Evolutionary conservation across 257 asterid genomes (phyloP), one percentile per base, ranked within the genome.

Genomic region (Misopates orontium): DNA sequence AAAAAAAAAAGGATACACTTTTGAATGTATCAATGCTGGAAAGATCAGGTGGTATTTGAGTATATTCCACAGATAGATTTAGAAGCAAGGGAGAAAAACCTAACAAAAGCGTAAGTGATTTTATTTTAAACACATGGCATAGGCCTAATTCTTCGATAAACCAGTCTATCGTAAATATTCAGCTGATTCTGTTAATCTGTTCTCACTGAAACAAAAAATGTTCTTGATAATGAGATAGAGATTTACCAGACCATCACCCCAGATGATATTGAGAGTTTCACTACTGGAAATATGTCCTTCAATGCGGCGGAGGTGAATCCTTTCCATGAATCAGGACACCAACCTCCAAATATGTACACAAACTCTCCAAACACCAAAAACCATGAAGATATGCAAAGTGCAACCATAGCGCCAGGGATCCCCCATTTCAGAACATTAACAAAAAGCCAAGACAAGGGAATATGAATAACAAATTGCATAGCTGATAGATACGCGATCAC

Each of bases 221-320:
- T 28, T 28, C 36, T 42, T 14, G 48, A 42, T 10, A 42, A 4
- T 21, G 15, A 51, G n/a, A 23, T 15, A 14, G 12, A 36, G 10
- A 73, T 67, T 71, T 78, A 86, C 95, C 95, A 86, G 49, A 84
- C 69, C 95, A 86, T 84, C 11, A 84, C 40, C 1, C 95, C 91
- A 1, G 91, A 86, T 16, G 91, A 76, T 56, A 84, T 32, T 3
- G 95, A 86, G 32, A 86, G 86, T 67, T 82, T 86, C 68, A 86
- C 82, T 0, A 86, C 88, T 0, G 95, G 95, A 49, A 77, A 66
- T 19, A 82, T 50, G 63, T 82, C 95, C 75, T 76, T 78, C 2
- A 84, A 56, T 3, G 87, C 80, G 19, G 83, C 87, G 5, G 16
- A 7, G 0, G 81, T 56, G 71, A 86, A 84, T 14, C 91, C 95